phyloP scores from a whole-genome alignment of 1,284 basidiomycete genomes.

The Mycena citricolor region DNA sequence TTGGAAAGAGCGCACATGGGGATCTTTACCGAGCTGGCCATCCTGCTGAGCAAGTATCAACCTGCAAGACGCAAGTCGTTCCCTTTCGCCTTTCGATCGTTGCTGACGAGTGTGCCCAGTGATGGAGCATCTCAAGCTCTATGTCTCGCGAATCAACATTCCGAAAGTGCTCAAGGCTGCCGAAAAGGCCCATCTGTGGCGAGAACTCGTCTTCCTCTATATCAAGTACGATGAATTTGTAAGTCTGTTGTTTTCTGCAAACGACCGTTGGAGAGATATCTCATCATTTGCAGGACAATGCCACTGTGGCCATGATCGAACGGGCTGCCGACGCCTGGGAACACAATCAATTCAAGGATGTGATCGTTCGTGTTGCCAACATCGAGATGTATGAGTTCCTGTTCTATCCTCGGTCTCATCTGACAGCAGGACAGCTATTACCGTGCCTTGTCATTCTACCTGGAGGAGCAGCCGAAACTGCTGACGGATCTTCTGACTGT shows the following conservation, averaged over 20 bases:
- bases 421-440: constrained; percentile 62
- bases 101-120: constrained; percentile 47
- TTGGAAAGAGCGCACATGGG: constrained; percentile 96
- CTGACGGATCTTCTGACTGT: constrained; percentile 93
- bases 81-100: not conserved
- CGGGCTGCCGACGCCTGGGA: constrained; percentile 97
- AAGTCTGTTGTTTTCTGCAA: constrained; percentile 33
- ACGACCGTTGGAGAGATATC: too few species aligned
- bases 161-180: constrained; percentile 93
- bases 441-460: constrained; percentile 85
- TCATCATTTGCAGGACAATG: constrained; percentile 68
- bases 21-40: constrained; percentile 93
- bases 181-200: constrained; percentile 97
- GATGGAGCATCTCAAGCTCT: constrained; percentile 98
- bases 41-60: constrained; percentile 94
- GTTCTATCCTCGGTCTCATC: not conserved
- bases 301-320: constrained; percentile 98
- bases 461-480: constrained; percentile 91
- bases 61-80: constrained; percentile 80
- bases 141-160: constrained; percentile 97
- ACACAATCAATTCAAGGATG: constrained; percentile 98
- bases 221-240: constrained; percentile 97
- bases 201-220: constrained; percentile 98
- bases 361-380: constrained; percentile 93
- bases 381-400: constrained; percentile 80